A percentile compares a stretch with the other conserved stretches of the same genome.
These are phyloP conservation scores for Candida methanosorbosa DNA, from an alignment of 805 yeast species.

Conservation along the genomic window DNA sequence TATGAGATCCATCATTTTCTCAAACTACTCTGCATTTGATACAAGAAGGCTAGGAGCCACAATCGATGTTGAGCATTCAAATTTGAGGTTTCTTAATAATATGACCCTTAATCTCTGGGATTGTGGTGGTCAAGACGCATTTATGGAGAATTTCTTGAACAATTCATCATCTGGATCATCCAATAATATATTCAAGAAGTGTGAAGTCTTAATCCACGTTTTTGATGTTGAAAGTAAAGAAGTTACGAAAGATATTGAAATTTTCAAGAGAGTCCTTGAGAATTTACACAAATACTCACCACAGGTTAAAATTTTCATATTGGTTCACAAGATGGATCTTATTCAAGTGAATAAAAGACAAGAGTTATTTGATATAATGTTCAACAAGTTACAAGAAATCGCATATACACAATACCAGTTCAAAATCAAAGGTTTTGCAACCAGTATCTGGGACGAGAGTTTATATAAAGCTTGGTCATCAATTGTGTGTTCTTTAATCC, in stretches of 20 bases:
- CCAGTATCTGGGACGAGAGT: slow-evolving; percentile 96
- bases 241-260: slow-evolving; percentile 87
- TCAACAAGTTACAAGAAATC: slow-evolving; percentile 69
- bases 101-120: slow-evolving; percentile 97
- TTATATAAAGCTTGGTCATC: slow-evolving; percentile 95
- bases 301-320: slow-evolving; percentile 81
- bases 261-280: slow-evolving; percentile 74
- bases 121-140: slow-evolving; percentile 96
- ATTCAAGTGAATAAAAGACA: slow-evolving; percentile 81
- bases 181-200: slow-evolving; percentile 91
- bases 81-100: slow-evolving; percentile 83
- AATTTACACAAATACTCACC: slow-evolving; percentile 82
- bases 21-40: slow-evolving; percentile 94
- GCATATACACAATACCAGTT: slow-evolving; percentile 54
- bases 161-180: slow-evolving; percentile 37
- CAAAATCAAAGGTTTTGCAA: slow-evolving; percentile 77
- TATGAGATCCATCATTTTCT: slow-evolving; percentile 92
- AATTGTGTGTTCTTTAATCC: slow-evolving; percentile 89
- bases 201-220: slow-evolving; percentile 90
- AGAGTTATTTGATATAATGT: slow-evolving; percentile 76
- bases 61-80: slow-evolving; percentile 97
- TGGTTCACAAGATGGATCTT: slow-evolving; percentile 93
- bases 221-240: slow-evolving; percentile 93
- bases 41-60: slow-evolving; percentile 95
- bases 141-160: slow-evolving; percentile 77